These are phyloP conservation scores for Lentinula lateritia DNA, from an alignment of 768 basidiomycete species.

Conservation along the genomic window DNA sequence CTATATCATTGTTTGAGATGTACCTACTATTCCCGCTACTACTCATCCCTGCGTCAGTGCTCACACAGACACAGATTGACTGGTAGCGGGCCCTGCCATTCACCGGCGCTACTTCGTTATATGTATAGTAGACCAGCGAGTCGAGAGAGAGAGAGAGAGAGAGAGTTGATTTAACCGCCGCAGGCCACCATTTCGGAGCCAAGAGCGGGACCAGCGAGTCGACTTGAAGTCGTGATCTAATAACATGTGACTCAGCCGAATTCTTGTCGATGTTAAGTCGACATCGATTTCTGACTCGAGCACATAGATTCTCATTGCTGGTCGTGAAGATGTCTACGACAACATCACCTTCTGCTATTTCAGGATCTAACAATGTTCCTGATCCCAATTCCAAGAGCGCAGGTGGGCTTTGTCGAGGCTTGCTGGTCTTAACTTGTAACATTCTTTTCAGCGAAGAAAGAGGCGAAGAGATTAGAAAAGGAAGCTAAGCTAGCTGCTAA, in stretches of 20 bases:
- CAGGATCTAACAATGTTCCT: constrained; percentile 8
- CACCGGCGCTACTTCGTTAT: no score
- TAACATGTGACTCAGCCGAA: not conserved
- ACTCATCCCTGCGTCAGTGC: no score
- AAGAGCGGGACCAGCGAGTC: no score
- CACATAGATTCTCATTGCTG: not conserved
- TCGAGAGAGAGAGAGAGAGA: no score
- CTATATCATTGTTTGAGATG: no score
- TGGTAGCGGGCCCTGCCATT: no score
- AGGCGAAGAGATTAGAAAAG: constrained; percentile 76
- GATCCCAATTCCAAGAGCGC: constrained; percentile 31
- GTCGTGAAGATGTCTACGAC: constrained; percentile 1
- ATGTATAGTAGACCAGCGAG: no score
- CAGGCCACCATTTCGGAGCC: no score
- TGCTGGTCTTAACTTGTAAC: not conserved
- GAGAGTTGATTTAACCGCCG: no score
- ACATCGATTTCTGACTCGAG: constrained; percentile 7
- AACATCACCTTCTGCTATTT: not conserved
- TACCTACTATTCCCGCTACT: no score
- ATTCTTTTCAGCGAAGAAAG: constrained; percentile 62
- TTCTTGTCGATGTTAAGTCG: not conserved
- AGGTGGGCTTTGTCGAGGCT: constrained; percentile 20
- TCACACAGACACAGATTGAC: no score
- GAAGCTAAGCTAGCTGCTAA: constrained; percentile 76
- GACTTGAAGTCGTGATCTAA: no score